Conservation (phyloP, 2,329 filamentous ascomycete species). For the Colletotrichum sublineola region DNA sequence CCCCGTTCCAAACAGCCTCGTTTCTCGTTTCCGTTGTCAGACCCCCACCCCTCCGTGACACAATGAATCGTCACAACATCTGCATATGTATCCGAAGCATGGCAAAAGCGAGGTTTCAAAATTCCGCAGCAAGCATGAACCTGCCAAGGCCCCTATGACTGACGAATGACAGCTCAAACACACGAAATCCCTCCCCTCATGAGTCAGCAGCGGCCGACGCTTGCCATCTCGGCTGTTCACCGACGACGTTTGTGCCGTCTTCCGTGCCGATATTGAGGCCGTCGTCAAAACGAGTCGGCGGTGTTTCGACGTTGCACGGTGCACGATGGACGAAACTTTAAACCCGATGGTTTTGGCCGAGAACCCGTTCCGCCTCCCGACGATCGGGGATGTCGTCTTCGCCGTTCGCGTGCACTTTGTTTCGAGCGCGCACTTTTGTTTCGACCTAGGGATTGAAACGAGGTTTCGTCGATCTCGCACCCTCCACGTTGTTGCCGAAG, state of each 20-base stretch:
- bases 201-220: slow-evolving; percentile 22
- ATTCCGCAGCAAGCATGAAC: slow-evolving; percentile 28
- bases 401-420: neutral
- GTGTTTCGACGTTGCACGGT: slow-evolving; percentile 1
- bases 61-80: slow-evolving; percentile 13
- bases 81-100: slow-evolving; percentile 21
- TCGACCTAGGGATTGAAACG: slow-evolving; percentile 2
- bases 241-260: neutral
- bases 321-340: neutral
- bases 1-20: neutral
- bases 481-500: neutral
- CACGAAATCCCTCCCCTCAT: neutral
- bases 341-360: neutral
- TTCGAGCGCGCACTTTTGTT: neutral
- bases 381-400: neutral
- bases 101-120: slow-evolving; percentile 25
- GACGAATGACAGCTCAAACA: slow-evolving; percentile 17
- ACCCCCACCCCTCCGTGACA: neutral
- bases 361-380: neutral
- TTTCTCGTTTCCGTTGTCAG: slow-evolving; percentile 2
- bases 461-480: neutral
- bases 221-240: neutral
- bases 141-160: slow-evolving; percentile 17
- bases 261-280: neutral
- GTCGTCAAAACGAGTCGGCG: neutral